Base-by-base conservation (phyloP, 2,329 filamentous ascomycete species). In the Cladosporium phlei region DNA sequence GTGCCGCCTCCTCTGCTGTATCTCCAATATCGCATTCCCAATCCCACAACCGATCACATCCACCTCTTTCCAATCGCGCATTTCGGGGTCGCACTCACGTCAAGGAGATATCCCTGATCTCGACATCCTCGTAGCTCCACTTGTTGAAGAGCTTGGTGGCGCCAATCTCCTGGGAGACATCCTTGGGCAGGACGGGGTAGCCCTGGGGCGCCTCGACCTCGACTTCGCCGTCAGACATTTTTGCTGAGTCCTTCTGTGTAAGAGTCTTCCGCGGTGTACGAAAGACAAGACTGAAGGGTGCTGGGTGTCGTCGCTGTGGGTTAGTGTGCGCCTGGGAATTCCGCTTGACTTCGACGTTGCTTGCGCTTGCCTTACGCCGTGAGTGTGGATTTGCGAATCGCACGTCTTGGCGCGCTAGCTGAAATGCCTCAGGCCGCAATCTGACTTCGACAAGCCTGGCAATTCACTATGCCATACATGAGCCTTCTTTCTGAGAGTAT, bases 71-170 rank as follows among this genome's bases (percentile, higher is more conserved):
- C 25, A 46, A 24, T 47, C 30, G 38, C 47, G 38, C 34, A 48
- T 45, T 38, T 48, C 51, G 25, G 42, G 42, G 24, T 16, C 32
- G 42, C 49, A 60, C 88, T 79, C 94, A 98, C 93, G 91, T 97
- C 79, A 98, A 82, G 68, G 93, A 98, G 78, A 98, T 97, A 74
- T 98, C 93, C 75, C 91, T 85, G 76, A 98, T 93, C 82, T 98
- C 93, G 70, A 98, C 91, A 84, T 97, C 88, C 73, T 93, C 93
- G 78, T 97, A 98, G 77, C 77, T 84, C 83, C 90, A 95, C 78
- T 94, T 95, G 85, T 93, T 94, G 83, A 95, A 95, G 66, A 95
- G 82, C 85, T 95, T 95, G 73, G 93, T 80, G 76, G 80, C 85
- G 75, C 89, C 90, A 76, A 93, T 83, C 78, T 95, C 88, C 66